Percentiles rank a stretch among this genome's conserved stretches.
Evolutionary conservation across 371 early-diverging fungal genomes (phyloP).

Genomic region (Mortierella polycephala): DNA sequence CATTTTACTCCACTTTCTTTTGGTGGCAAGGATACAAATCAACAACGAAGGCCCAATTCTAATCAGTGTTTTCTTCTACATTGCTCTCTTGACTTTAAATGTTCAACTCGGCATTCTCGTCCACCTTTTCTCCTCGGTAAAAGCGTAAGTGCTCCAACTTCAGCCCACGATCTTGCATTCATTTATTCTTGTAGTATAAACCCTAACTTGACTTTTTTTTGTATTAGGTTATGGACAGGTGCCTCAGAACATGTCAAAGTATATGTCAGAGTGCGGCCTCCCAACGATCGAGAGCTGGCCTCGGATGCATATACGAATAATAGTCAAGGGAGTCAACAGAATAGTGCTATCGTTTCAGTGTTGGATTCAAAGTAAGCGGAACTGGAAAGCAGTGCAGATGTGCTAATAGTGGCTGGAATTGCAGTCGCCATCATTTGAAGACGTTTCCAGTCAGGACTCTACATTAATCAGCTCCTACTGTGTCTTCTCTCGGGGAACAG

Average conservation of each 20-base stretch:
- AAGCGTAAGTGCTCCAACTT: slow-evolving; percentile 1
- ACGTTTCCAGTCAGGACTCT: too few species aligned
- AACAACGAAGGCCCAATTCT: not conserved
- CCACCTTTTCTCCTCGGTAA: too few species aligned
- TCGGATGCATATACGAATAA: slow-evolving; percentile 22
- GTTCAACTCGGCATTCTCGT: too few species aligned
- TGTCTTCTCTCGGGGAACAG: slow-evolving; percentile 3
- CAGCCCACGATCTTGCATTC: not conserved
- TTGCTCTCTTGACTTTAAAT: not conserved
- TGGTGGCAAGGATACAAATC: not conserved
- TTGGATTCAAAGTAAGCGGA: slow-evolving; percentile 31
- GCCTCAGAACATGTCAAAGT: slow-evolving; percentile 50
- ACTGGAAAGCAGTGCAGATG: not conserved
- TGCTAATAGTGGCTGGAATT: too few species aligned
- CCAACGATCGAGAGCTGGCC: slow-evolving; percentile 49
- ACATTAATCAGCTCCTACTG: not conserved
- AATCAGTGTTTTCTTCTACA: not conserved
- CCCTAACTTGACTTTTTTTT: not conserved
- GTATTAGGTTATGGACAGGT: slow-evolving; percentile 26
- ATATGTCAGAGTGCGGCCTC: slow-evolving; percentile 48
- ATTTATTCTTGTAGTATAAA: not conserved
- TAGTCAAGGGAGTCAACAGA: slow-evolving; percentile 28
- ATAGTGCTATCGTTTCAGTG: slow-evolving; percentile 13
- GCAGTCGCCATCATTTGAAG: too few species aligned
- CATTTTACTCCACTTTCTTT: not conserved